A percentile compares a stretch with the other conserved stretches of the same genome.
Evolutionary conservation across 805 yeast genomes (phyloP).

Genomic region (Metschnikowia baotianmanensis): DNA sequence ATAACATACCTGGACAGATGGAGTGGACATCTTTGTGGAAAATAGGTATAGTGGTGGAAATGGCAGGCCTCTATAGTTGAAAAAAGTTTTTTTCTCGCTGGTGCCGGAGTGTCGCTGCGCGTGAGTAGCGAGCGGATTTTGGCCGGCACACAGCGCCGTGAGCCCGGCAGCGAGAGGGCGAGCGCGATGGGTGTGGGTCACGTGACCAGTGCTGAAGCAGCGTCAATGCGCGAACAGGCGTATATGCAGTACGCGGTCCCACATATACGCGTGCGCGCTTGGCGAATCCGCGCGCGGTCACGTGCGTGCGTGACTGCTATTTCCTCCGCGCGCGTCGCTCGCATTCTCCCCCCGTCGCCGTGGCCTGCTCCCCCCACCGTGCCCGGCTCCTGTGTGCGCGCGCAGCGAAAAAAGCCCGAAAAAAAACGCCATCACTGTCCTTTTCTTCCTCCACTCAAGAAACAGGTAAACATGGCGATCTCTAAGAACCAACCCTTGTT

Average conservation of each 20-base stretch:
- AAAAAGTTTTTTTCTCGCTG: conserved; percentile 17
- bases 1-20: conserved; percentile 84
- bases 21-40: conserved; percentile 61
- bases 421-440: background rate
- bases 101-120: background rate
- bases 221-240: background rate
- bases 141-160: conserved; percentile 4
- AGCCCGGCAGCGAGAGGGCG: conserved; percentile 3
- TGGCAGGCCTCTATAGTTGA: conserved; percentile 19
- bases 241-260: conserved; percentile 3
- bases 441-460: conserved; percentile 12
- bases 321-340: conserved; percentile 2
- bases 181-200: background rate
- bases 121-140: too few species aligned
- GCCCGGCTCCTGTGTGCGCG: conserved; percentile 7
- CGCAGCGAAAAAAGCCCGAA: conserved; percentile 7
- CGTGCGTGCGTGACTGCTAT: conserved; percentile 16
- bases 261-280: conserved; percentile 4
- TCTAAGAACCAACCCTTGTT: conserved; percentile 97
- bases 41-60: conserved; percentile 38
- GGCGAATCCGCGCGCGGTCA: conserved; percentile 6
- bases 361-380: conserved; percentile 2
- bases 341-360: background rate
- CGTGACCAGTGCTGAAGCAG: conserved; percentile 1
- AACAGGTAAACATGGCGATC: conserved; percentile 65